These are phyloP conservation scores for Penicillium glabrum DNA, from an alignment of 2,329 filamentous ascomycete species.

Conservation along the genomic window DNA sequence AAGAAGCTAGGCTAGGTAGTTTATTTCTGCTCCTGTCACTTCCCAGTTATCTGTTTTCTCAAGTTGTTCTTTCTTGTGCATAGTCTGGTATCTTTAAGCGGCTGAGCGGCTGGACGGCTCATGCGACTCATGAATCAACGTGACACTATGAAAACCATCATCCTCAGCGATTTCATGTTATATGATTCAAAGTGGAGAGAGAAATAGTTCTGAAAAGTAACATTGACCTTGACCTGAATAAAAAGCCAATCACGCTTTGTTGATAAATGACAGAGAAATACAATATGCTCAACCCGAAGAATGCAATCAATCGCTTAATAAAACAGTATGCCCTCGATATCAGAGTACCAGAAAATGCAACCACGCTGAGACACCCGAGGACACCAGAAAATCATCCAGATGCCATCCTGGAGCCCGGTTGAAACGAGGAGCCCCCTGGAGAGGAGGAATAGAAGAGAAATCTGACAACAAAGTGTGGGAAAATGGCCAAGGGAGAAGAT, in stretches of 20 bases:
- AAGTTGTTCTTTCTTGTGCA: not conserved
- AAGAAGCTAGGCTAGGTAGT: slow-evolving; percentile 30
- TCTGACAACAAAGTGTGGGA: not conserved
- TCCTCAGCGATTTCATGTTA: not conserved
- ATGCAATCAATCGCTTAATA: slow-evolving; percentile 22
- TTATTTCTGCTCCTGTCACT: not conserved
- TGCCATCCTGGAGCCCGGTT: not conserved
- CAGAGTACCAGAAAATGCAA: slow-evolving; percentile 8
- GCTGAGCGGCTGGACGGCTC: not conserved
- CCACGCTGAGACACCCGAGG: not conserved
- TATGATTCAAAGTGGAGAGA: not conserved
- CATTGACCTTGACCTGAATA: slow-evolving; percentile 4
- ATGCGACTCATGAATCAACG: not conserved
- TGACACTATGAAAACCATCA: not conserved
- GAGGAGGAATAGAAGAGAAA: not conserved
- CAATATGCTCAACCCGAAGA: slow-evolving; percentile 21
- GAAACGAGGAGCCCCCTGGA: not conserved
- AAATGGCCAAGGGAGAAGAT: not conserved
- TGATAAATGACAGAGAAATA: slow-evolving; percentile 12
- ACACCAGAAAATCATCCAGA: not conserved
- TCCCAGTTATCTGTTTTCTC: not conserved
- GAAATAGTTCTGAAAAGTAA: not conserved
- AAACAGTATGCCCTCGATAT: slow-evolving; percentile 16
- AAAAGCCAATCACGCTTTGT: not conserved
- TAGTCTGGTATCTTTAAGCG: not conserved